A percentile compares a stretch with the other conserved stretches of the same genome.
phyloP scores from a whole-genome alignment of 306 rosid species.

The Delonix regia region DNA sequence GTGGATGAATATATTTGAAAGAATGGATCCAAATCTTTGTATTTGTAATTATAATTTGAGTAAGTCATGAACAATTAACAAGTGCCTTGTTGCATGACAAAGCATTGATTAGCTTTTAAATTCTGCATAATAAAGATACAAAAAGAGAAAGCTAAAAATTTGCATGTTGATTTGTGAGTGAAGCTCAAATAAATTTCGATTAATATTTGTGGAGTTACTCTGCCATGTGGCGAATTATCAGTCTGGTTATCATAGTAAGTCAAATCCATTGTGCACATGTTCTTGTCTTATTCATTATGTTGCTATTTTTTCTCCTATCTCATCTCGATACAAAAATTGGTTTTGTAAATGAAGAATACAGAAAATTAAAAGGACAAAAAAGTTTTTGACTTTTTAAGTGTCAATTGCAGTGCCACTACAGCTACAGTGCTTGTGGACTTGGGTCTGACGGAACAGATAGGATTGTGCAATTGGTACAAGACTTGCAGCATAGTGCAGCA shows the following conservation, averaged over 20 bases:
- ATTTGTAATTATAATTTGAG: not conserved
- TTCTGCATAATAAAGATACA: not conserved
- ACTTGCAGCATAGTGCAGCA: constrained; percentile 63
- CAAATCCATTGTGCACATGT: not conserved
- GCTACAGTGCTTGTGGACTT: constrained; percentile 88
- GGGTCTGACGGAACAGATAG: constrained; percentile 92
- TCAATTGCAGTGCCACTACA: constrained; percentile 81
- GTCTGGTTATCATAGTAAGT: not conserved
- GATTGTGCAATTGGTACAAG: constrained; percentile 82
- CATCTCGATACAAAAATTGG: not conserved
- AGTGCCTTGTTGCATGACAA: not conserved
- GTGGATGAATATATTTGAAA: not conserved
- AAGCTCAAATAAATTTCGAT: not conserved
- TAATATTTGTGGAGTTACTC: not conserved
- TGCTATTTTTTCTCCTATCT: not conserved
- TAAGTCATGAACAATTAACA: not conserved
- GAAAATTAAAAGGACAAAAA: not conserved
- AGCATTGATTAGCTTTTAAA: not conserved
- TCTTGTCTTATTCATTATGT: not conserved
- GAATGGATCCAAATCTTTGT: not conserved
- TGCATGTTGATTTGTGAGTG: not conserved
- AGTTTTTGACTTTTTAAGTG: not conserved
- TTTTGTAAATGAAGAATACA: not conserved
- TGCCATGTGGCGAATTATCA: not conserved
- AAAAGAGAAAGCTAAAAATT: not conserved